Evolutionary conservation across 129 eudicot species (phyloP), one percentile per base, ranked within the genome.

Genomic region (Deinandra increscens): DNA sequence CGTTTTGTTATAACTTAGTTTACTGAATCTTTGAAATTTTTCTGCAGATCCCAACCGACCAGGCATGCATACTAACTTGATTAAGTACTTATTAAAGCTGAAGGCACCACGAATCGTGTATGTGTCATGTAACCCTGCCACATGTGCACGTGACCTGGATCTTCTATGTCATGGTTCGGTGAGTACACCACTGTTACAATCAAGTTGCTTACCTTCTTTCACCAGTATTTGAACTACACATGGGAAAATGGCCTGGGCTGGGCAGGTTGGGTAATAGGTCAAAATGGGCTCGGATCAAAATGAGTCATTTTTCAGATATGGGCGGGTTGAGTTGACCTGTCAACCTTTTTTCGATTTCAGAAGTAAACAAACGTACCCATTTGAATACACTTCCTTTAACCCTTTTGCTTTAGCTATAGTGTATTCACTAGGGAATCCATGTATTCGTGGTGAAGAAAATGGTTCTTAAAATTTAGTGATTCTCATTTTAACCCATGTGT

Each of bases 61-160:
- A 18, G 97, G 98, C 41, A 89, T 93, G 98, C 98, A 93, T 82
- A 83, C 88, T 50, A 93, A 89, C 71, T 70, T 93, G 78, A 93
- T 89, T 41, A 89, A 80, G 50, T 93, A 81, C 68, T 78, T 93
- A 78, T 71, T 93, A 56, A 89, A 87, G 65, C 64, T 93, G 60
- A 85, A 80, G 72, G 95, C 96, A 50, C 69, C 76, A 43, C 82
- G 83, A 18, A 87, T 93, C 6, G 81, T 93, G 45, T 89, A 89
- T 29, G 95, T 93, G 20, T 93, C 99, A 17, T 93, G 99, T 82
- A 93, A 93, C 83, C 99, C 99, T 51, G 90, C 99, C 44, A 93
- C 99, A 10, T 93, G 99, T 79, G 99, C 99, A 38, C 95, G 97
- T 54, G 99, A 93, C 79, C 93, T 93, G 80, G 95, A 93, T 82